Conservation (phyloP, 371 early-diverging fungal genomes). For the Apophysomyces elegans region DNA sequence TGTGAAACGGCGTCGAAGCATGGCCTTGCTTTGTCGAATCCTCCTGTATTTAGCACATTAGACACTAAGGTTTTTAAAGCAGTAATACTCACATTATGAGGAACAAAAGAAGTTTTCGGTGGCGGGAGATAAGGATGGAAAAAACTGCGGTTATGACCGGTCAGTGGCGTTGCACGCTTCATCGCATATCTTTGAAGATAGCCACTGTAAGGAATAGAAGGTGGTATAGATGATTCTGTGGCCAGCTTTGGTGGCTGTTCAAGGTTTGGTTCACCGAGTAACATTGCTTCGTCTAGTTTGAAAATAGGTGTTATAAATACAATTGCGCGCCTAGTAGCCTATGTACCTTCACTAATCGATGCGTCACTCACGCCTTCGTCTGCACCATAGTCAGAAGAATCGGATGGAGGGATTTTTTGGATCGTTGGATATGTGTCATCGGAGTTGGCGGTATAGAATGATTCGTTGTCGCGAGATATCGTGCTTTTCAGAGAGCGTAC, state of each 20-base stretch:
- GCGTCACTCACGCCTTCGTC: conserved; percentile 24
- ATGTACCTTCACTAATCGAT: conserved; percentile 22
- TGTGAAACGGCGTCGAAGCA: neutral
- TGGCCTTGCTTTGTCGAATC: neutral
- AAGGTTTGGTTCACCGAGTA: neutral
- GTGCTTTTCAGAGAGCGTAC: conserved; percentile 30
- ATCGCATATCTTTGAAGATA: conserved; percentile 64
- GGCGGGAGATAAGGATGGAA: conserved; percentile 63
- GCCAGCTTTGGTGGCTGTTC: conserved; percentile 7
- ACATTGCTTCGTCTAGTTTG: neutral
- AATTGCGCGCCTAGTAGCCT: neutral
- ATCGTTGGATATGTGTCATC: conserved; percentile 16
- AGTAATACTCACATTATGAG: conserved; percentile 33
- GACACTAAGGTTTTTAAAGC: neutral
- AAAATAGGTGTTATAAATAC: neutral
- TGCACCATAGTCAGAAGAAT: conserved; percentile 18
- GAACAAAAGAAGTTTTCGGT: conserved; percentile 41
- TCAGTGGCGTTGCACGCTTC: conserved; percentile 34
- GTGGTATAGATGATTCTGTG: conserved; percentile 38
- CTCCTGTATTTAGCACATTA: neutral
- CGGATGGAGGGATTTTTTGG: conserved; percentile 1
- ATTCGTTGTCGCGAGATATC: conserved; percentile 38
- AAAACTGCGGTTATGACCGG: conserved; percentile 25
- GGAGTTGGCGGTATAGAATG: conserved; percentile 44
- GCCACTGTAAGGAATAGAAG: conserved; percentile 73